These are phyloP conservation scores for Geranium rotundifolium DNA, from an alignment of 345 rosid species.

Conservation along the genomic window DNA sequence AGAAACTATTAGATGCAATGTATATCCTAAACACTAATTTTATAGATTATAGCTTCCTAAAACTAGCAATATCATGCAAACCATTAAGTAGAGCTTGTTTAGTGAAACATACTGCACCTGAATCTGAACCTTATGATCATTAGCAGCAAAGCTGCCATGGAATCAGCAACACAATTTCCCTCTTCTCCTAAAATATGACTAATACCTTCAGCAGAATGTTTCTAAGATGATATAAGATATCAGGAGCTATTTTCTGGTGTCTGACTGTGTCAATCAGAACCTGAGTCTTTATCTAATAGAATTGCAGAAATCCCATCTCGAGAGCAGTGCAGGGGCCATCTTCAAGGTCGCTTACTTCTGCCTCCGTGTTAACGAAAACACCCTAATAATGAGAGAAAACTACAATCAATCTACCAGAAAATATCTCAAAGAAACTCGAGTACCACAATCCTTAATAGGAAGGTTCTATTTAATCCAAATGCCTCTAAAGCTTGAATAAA, in stretches of 20 bases:
- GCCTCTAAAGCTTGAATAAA: no score
- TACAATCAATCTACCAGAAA: neutral
- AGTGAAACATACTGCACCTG: neutral
- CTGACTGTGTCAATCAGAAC: neutral
- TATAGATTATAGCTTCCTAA: neutral
- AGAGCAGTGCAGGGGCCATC: neutral
- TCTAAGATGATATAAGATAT: no score
- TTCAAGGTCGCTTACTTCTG: neutral
- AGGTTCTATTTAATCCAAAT: neutral
- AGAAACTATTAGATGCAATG: neutral
- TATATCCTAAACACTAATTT: neutral
- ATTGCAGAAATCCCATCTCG: neutral
- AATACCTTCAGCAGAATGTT: no score
- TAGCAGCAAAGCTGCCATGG: neutral
- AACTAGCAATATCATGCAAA: neutral
- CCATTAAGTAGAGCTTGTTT: neutral
- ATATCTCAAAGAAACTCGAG: neutral
- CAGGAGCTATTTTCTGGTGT: neutral
- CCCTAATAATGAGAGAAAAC: neutral
- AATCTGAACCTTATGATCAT: neutral
- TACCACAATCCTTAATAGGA: neutral
- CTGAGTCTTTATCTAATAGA: neutral
- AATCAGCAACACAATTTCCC: neutral
- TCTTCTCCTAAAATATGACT: neutral
- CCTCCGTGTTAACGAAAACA: neutral